phyloP scores from a whole-genome alignment of 2,329 filamentous ascomycete species.

The Colletotrichum theobromicola region DNA sequence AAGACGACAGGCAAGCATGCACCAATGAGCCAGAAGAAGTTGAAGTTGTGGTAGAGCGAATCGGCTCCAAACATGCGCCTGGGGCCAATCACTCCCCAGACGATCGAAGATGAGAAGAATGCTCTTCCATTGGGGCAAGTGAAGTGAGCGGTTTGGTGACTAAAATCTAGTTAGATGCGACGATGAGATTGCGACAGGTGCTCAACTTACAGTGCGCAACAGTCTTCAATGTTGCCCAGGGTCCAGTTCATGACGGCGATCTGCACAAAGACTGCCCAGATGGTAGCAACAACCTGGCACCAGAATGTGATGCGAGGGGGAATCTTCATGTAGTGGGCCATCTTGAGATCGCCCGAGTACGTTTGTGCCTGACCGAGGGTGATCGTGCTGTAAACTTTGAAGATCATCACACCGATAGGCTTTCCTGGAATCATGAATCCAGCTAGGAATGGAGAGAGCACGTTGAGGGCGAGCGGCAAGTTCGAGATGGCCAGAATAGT shows the following conservation, averaged over 20 bases:
- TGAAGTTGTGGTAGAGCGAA: conserved; percentile 23
- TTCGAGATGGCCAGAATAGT: conserved; percentile 16
- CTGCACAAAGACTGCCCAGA: conserved; percentile 47
- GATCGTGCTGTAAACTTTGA: conserved; percentile 36
- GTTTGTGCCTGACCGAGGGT: conserved; percentile 29
- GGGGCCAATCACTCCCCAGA: conserved; percentile 65
- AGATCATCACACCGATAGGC: conserved; percentile 41
- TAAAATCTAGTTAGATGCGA: conserved; percentile 27
- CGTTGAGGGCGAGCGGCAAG: conserved; percentile 36
- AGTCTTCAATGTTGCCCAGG: conserved; percentile 48
- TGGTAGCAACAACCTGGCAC: conserved; percentile 63
- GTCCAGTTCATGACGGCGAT: conserved; percentile 38
- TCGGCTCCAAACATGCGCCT: conserved; percentile 58
- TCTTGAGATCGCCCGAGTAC: conserved; percentile 52
- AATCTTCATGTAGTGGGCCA: conserved; percentile 58
- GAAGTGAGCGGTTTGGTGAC: conserved; percentile 44
- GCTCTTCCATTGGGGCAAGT: conserved; percentile 45
- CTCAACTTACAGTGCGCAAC: conserved; percentile 35
- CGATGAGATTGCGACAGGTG: fast-evolving
- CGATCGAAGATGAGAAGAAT: conserved; percentile 58
- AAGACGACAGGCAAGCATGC: conserved; percentile 51
- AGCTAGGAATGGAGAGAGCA: conserved; percentile 52
- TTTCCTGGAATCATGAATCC: conserved; percentile 56
- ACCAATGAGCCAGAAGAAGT: conserved; percentile 43
- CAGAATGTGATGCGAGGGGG: conserved; percentile 65